These are phyloP conservation scores for Cyclotella choctawhatcheeana DNA, from an alignment of 108 stramenopile genomes.

Conservation along the genomic window DNA sequence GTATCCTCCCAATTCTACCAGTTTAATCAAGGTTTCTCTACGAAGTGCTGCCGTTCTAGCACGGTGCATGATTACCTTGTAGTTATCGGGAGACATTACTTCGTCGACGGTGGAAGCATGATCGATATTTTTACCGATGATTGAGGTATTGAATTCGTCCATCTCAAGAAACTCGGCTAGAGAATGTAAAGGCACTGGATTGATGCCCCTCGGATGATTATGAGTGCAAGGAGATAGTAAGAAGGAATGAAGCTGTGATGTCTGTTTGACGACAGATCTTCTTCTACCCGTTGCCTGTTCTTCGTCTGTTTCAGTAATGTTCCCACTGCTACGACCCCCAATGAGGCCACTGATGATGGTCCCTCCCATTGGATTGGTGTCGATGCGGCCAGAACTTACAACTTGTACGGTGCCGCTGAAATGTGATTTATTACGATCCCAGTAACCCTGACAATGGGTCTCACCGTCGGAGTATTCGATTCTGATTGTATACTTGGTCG, in stretches of 20 bases:
- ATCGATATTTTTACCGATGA: neutral
- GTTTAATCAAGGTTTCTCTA: slow-evolving; percentile 34
- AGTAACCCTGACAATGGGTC: slow-evolving; percentile 17
- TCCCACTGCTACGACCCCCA: slow-evolving; percentile 10
- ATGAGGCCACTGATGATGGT: slow-evolving; percentile 42
- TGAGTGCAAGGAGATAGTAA: slow-evolving; percentile 47
- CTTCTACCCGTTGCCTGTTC: neutral
- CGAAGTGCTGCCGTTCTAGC: slow-evolving; percentile 31
- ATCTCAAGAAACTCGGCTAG: neutral
- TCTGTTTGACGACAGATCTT: slow-evolving; percentile 7
- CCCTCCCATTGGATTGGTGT: slow-evolving; percentile 36
- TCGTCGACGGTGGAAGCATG: slow-evolving; percentile 22
- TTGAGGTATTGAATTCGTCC: neutral
- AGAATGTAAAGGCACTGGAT: slow-evolving; percentile 1
- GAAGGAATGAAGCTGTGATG: slow-evolving; percentile 11
- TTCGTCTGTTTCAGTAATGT: slow-evolving; percentile 1
- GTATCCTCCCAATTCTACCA: slow-evolving; percentile 36
- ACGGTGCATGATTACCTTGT: slow-evolving; percentile 37
- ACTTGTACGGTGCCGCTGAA: slow-evolving; percentile 39
- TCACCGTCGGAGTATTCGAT: slow-evolving; percentile 48
- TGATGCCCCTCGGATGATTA: slow-evolving; percentile 34
- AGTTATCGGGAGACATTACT: slow-evolving; percentile 32
- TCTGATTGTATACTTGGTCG: slow-evolving; percentile 33
- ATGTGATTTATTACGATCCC: slow-evolving; percentile 34
- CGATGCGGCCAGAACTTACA: slow-evolving; percentile 10